Percentiles rank a stretch among this genome's conserved stretches.
phyloP scores from a whole-genome alignment of 305 asterid species.

The Plantago lanceolata region DNA sequence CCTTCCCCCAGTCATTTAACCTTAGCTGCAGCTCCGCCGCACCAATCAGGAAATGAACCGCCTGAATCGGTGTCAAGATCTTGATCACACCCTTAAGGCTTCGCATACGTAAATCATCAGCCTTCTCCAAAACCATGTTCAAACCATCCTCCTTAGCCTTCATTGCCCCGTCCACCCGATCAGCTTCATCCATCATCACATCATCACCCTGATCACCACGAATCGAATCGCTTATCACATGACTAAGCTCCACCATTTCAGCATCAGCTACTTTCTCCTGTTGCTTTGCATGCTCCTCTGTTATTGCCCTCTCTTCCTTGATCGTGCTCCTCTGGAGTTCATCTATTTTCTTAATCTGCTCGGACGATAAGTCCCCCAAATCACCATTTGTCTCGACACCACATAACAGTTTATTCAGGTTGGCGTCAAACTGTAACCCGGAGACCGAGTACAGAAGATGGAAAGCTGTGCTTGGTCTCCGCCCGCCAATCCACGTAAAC shows the following conservation, averaged over 20 bases:
- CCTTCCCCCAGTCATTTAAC: slow-evolving; percentile 34
- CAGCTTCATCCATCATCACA: background rate
- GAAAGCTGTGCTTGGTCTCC: slow-evolving; percentile 32
- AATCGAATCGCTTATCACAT: slow-evolving; percentile 1
- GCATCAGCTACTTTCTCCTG: slow-evolving; percentile 29
- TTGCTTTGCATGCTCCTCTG: slow-evolving; percentile 28
- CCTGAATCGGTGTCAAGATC: slow-evolving; percentile 27
- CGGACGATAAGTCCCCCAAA: slow-evolving; percentile 20
- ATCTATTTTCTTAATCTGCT: slow-evolving; percentile 17
- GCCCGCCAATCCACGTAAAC: slow-evolving; percentile 32
- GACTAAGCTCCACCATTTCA: slow-evolving; percentile 32
- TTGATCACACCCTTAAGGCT: slow-evolving; percentile 22
- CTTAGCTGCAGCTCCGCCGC: slow-evolving; percentile 33
- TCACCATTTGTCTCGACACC: slow-evolving; percentile 4
- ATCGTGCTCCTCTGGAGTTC: slow-evolving; percentile 20
- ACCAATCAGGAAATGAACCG: slow-evolving; percentile 32
- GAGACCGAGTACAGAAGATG: slow-evolving; percentile 36
- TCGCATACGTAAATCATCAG: slow-evolving; percentile 29
- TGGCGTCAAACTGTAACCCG: slow-evolving; percentile 27
- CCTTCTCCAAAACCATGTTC: slow-evolving; percentile 20
- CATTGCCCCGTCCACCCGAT: slow-evolving; percentile 7
- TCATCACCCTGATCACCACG: background rate
- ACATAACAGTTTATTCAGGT: background rate
- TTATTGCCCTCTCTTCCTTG: slow-evolving; percentile 22
- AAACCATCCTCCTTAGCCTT: slow-evolving; percentile 26